Conservation (phyloP, 1,284 basidiomycete genomes). For the Leucoagaricus sp. region DNA sequence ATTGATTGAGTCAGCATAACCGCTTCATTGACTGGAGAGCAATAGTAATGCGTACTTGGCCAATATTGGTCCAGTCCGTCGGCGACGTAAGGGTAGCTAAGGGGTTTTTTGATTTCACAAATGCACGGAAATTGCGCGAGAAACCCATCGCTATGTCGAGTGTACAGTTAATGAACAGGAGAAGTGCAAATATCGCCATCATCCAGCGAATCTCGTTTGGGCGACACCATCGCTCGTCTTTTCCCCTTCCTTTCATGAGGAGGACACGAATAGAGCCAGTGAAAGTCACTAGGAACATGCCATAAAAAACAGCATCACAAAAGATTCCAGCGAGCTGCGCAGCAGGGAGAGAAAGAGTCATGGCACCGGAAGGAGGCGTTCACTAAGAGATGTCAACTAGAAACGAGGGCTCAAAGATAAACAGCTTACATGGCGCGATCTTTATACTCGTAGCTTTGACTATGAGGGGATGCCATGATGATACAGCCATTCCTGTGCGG, state of each 20-base stretch:
- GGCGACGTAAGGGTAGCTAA: neutral
- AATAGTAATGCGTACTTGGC: neutral
- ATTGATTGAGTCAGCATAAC: no score
- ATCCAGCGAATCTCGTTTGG: constrained; percentile 3
- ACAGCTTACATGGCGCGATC: no score
- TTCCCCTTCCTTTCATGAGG: neutral
- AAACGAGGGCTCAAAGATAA: no score
- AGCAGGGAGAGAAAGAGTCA: neutral
- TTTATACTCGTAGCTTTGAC: no score
- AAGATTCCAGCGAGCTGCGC: constrained; percentile 7
- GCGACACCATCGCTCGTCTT: neutral
- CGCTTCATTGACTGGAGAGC: no score
- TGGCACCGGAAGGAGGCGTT: no score
- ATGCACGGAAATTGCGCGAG: constrained; percentile 1
- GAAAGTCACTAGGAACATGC: constrained; percentile 4
- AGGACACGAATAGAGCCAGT: neutral
- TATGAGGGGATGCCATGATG: no score
- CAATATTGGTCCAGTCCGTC: constrained; percentile 9
- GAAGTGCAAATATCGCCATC: neutral
- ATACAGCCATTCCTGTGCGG: no score
- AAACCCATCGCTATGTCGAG: constrained; percentile 3
- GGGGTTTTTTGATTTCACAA: neutral
- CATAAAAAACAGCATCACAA: constrained; percentile 5
- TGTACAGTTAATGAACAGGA: neutral
- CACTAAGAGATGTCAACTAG: no score